A percentile compares a stretch with the other conserved stretches of the same genome.
Evolutionary conservation across 352 stramenopile genomes (phyloP).

Genomic region (Globisporangium radiosum): DNA sequence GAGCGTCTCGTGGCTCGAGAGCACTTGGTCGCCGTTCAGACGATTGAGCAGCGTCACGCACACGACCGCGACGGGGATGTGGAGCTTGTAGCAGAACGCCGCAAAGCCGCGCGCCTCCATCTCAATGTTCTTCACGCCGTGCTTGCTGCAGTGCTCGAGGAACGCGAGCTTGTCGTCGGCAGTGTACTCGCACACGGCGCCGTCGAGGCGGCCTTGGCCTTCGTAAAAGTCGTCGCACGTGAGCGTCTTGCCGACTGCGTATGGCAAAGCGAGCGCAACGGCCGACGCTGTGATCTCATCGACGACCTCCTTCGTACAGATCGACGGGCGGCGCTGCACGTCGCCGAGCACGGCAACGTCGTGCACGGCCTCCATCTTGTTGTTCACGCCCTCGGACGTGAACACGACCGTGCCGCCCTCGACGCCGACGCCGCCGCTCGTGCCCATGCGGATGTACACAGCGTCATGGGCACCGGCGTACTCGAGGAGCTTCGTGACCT

Average conservation of each 20-base stretch:
- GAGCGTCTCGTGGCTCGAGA: constrained; percentile 51
- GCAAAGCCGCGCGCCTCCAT: constrained; percentile 77
- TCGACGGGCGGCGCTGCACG: constrained; percentile 39
- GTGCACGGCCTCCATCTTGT: constrained; percentile 61
- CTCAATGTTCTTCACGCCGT: constrained; percentile 79
- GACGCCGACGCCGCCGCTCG: constrained; percentile 70
- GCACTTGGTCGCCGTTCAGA: constrained; percentile 69
- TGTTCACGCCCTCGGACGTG: constrained; percentile 79
- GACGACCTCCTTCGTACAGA: constrained; percentile 47
- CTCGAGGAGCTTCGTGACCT: constrained; percentile 79
- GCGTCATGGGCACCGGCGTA: constrained; percentile 50
- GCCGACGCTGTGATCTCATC: constrained; percentile 45
- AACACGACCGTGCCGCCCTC: constrained; percentile 76
- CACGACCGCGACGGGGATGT: constrained; percentile 65
- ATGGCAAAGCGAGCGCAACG: constrained; percentile 42
- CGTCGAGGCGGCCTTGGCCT: constrained; percentile 74
- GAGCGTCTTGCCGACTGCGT: constrained; percentile 73
- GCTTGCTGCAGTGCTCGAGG: constrained; percentile 39
- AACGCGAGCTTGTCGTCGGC: constrained; percentile 74
- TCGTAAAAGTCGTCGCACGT: constrained; percentile 86
- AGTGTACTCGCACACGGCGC: constrained; percentile 75
- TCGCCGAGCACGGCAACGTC: constrained; percentile 58
- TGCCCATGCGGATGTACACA: constrained; percentile 79
- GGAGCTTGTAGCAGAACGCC: constrained; percentile 68
- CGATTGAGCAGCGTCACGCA: constrained; percentile 79